Percentiles rank a stretch among this genome's conserved stretches.
Evolutionary conservation across 1,284 basidiomycete genomes (phyloP).

Genomic region (Apiotrichum gracile): DNA sequence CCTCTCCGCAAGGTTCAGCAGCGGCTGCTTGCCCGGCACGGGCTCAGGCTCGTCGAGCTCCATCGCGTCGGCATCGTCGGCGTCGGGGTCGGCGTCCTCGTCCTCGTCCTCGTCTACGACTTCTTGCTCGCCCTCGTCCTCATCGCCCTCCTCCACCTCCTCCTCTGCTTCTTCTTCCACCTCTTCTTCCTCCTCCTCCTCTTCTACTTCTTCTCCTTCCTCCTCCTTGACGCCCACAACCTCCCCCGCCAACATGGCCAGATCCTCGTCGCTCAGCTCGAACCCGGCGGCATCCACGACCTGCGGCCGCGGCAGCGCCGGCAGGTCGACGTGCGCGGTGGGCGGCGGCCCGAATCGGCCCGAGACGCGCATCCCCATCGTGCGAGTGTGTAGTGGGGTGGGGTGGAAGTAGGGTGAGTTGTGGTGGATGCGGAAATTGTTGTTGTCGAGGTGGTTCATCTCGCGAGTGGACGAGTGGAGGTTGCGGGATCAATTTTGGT

Average conservation of each 20-base stretch:
- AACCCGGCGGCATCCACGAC: constrained; percentile 28
- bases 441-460: neutral
- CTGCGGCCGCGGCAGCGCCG: constrained; percentile 28
- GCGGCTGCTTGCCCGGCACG: constrained; percentile 15
- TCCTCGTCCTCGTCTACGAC: constrained; percentile 4
- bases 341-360: constrained; percentile 11
- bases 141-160: constrained; percentile 1
- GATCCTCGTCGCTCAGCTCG: constrained; percentile 34
- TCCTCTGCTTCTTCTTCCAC: constrained; percentile 5
- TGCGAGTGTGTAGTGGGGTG: neutral
- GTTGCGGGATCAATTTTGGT: too few relatives aligned
- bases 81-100: constrained; percentile 3
- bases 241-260: constrained; percentile 35
- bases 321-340: constrained; percentile 25
- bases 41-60: constrained; percentile 6
- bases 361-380: constrained; percentile 12
- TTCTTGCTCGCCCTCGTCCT: constrained; percentile 1
- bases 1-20: constrained; percentile 34
- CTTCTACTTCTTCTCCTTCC: constrained; percentile 4
- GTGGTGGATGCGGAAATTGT: neutral
- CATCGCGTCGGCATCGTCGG: constrained; percentile 1
- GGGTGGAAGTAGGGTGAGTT: neutral
- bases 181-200: constrained; percentile 9
- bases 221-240: constrained; percentile 6
- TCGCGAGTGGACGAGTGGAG: too few relatives aligned